Percentiles rank a stretch among this genome's conserved stretches.
Evolutionary conservation across 2,329 filamentous ascomycete species (phyloP).

Genomic region (Hypoxylon sp.): DNA sequence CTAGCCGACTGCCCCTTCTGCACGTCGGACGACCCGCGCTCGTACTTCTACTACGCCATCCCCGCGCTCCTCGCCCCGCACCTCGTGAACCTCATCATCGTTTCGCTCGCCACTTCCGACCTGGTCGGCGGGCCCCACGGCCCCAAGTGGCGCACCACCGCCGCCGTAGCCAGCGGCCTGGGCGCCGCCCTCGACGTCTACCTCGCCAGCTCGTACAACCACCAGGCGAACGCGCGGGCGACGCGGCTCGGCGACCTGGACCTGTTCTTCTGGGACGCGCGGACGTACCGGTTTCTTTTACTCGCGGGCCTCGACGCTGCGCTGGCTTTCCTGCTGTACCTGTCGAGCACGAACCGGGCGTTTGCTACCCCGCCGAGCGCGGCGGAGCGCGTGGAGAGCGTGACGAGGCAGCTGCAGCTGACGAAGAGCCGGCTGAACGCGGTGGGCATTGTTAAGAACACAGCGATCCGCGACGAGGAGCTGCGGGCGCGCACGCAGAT

Average conservation of each 20-base stretch:
- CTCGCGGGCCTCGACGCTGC: slow-evolving; percentile 76
- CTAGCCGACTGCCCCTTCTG: slow-evolving; percentile 88
- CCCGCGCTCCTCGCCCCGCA: slow-evolving; percentile 83
- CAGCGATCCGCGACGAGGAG: slow-evolving; percentile 79
- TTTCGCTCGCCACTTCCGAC: slow-evolving; percentile 81
- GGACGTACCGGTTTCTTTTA: slow-evolving; percentile 72
- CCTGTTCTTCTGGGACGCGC: slow-evolving; percentile 79
- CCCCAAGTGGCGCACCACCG: slow-evolving; percentile 77
- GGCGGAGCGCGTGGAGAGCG: slow-evolving; percentile 76
- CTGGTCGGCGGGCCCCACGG: slow-evolving; percentile 75
- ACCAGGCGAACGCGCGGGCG: slow-evolving; percentile 74
- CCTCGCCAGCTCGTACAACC: slow-evolving; percentile 74
- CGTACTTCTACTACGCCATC: slow-evolving; percentile 85
- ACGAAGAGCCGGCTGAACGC: slow-evolving; percentile 79
- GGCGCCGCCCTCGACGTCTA: slow-evolving; percentile 77
- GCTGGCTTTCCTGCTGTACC: slow-evolving; percentile 78
- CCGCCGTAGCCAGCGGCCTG: slow-evolving; percentile 73
- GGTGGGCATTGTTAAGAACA: slow-evolving; percentile 83
- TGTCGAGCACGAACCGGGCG: slow-evolving; percentile 84
- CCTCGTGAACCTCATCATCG: slow-evolving; percentile 78
- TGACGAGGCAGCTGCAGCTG: slow-evolving; percentile 69
- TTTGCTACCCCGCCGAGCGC: slow-evolving; percentile 74
- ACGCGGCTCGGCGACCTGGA: slow-evolving; percentile 75
- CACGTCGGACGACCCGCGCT: slow-evolving; percentile 74
- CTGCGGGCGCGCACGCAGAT: slow-evolving; percentile 75